Percentiles rank a stretch among this genome's conserved stretches.
These are phyloP conservation scores for Ogataea parapolymorpha DNA, from an alignment of 805 yeast species.

Conservation along the genomic window DNA sequence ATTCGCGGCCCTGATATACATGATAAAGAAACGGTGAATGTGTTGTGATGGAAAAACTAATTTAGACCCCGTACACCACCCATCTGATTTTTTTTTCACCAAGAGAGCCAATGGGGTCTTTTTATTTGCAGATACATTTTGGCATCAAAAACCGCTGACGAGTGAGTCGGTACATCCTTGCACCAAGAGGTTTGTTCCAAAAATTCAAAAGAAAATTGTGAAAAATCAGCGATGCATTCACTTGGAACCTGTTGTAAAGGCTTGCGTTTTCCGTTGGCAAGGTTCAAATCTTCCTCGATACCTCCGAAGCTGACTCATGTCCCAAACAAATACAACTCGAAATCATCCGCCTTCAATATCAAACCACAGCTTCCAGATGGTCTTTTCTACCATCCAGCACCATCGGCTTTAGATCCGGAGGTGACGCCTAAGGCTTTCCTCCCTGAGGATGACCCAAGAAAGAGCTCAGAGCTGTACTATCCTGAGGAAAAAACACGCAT, in stretches of 20 bases:
- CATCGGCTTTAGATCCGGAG: conserved; percentile 31
- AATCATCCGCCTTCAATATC: conserved; percentile 36
- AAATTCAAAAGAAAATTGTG: conserved; percentile 1
- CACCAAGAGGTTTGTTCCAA: conserved; percentile 1
- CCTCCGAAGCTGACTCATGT: conserved; percentile 31
- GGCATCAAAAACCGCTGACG: neutral
- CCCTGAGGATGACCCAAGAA: conserved; percentile 32
- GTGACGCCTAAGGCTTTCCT: conserved; percentile 35
- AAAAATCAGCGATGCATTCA: conserved; percentile 1
- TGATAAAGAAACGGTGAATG: conserved; percentile 19
- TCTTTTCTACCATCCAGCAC: conserved; percentile 35
- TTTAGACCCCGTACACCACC: conserved; percentile 6
- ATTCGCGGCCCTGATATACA: conserved; percentile 57
- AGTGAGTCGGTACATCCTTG: conserved; percentile 6
- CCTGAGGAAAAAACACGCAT: conserved; percentile 24
- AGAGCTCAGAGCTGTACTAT: conserved; percentile 24
- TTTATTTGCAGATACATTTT: conserved; percentile 1
- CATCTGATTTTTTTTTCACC: neutral
- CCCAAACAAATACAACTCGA: conserved; percentile 36
- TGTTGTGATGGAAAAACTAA: conserved; percentile 2
- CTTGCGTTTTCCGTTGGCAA: conserved; percentile 2
- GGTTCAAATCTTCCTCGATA: conserved; percentile 9
- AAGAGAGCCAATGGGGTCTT: conserved; percentile 2
- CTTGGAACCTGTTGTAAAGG: neutral
- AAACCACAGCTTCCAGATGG: conserved; percentile 35